A percentile compares a stretch with the other conserved stretches of the same genome.
phyloP scores from a whole-genome alignment of 1,284 basidiomycete species.

The Porodaedalea pini region DNA sequence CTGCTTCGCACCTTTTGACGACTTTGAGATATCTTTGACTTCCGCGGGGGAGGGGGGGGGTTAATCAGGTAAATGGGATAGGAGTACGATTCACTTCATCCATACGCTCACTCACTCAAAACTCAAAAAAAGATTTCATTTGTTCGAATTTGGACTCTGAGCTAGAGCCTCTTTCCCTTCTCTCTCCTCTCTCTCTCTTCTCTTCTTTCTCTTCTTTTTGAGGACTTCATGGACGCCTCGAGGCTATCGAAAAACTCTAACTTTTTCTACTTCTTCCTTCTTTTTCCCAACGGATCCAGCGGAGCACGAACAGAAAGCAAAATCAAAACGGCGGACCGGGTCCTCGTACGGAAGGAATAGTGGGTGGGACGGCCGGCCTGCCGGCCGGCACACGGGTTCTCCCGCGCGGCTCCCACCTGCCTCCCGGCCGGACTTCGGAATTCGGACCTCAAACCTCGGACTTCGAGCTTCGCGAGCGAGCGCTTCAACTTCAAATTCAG shows the following conservation, averaged over 20 bases:
- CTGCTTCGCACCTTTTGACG: no score
- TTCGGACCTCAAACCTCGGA: background rate
- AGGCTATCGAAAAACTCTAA: background rate
- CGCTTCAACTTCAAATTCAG: background rate
- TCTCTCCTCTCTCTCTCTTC: background rate
- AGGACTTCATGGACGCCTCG: background rate
- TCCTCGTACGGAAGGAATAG: background rate
- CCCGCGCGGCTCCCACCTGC: conserved; percentile 1
- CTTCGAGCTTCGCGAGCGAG: background rate
- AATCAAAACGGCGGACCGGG: background rate
- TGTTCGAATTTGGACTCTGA: background rate
- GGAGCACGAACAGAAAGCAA: no score
- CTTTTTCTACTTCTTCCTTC: background rate
- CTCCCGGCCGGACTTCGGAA: background rate
- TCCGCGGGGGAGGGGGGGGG: no score
- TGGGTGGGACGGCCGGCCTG: background rate
- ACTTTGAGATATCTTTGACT: no score
- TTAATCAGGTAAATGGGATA: no score
- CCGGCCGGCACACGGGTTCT: background rate
- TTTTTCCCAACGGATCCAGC: background rate
- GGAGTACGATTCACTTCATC: no score
- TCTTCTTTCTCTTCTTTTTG: background rate
- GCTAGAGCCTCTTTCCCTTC: background rate
- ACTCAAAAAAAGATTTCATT: no score
- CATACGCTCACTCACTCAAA: no score